phyloP scores from a whole-genome alignment of 345 rosid genomes.

The Citrus glauca region DNA sequence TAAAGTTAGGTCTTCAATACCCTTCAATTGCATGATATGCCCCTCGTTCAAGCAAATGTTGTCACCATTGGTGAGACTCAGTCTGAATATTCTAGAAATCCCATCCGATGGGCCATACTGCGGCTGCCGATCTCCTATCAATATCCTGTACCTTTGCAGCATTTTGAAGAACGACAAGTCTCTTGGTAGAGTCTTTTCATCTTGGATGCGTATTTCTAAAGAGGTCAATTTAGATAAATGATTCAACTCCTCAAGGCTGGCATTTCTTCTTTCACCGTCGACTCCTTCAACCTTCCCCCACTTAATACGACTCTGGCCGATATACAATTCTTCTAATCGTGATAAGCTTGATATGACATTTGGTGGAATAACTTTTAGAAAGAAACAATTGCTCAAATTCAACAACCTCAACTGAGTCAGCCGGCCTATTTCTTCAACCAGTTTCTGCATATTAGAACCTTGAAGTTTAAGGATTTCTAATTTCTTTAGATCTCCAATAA shows the following conservation, averaged over 20 bases:
- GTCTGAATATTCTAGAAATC: too few relatives aligned
- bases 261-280: not conserved
- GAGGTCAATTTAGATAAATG: constrained; percentile 5
- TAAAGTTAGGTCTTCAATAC: not conserved
- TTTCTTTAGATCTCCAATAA: not conserved
- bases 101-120: too few relatives aligned
- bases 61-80: too few relatives aligned
- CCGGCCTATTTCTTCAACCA: constrained; percentile 18
- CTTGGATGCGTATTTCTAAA: constrained; percentile 2
- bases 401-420: constrained; percentile 8
- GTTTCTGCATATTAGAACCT: not conserved
- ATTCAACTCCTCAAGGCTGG: constrained; percentile 18
- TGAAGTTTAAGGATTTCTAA: not conserved
- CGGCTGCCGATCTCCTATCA: too few relatives aligned
- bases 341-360: constrained; percentile 9
- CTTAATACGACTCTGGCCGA: not conserved
- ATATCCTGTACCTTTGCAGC: too few relatives aligned
- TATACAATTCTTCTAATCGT: constrained; percentile 23
- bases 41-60: too few relatives aligned
- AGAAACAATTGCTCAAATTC: not conserved
- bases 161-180: not conserved
- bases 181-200: not conserved
- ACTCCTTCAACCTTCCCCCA: constrained; percentile 20
- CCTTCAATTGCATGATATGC: too few relatives aligned
- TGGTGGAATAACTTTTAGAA: not conserved